A percentile compares a stretch with the other conserved stretches of the same genome.
These are phyloP conservation scores for Peronospora farinosa DNA, from an alignment of 352 stramenopile genomes.

Conservation along the genomic window DNA sequence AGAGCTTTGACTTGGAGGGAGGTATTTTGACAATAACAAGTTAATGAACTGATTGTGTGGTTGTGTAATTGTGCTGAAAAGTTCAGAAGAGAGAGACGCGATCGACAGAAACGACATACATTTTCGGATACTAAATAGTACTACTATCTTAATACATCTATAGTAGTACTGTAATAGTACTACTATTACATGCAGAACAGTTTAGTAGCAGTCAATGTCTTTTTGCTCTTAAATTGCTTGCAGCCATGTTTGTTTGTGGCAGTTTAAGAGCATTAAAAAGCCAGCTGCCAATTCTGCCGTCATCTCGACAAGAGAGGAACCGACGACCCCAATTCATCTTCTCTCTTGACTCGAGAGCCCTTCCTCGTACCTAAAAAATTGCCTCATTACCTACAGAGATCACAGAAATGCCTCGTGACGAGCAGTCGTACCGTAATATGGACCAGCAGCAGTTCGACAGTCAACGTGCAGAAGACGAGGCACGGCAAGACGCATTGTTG, in stretches of 20 bases:
- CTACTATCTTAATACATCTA: too few species aligned
- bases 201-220: background rate
- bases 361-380: background rate
- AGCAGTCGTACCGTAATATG: slow-evolving; percentile 61
- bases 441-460: slow-evolving; percentile 63
- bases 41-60: too few species aligned
- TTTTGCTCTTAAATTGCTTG: slow-evolving; percentile 2
- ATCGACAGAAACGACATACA: too few species aligned
- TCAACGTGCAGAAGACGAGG: slow-evolving; percentile 45
- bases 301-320: slow-evolving; percentile 14
- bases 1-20: background rate
- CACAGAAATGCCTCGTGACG: slow-evolving; percentile 21
- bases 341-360: slow-evolving; percentile 17
- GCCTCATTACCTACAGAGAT: background rate
- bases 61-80: too few species aligned
- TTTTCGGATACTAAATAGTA: too few species aligned
- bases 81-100: too few species aligned
- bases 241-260: background rate
- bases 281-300: slow-evolving; percentile 29
- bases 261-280: slow-evolving; percentile 19
- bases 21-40: too few species aligned
- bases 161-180: too few species aligned
- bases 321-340: slow-evolving; percentile 11
- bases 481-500: slow-evolving; percentile 62
- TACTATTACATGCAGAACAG: background rate